A percentile compares a stretch with the other conserved stretches of the same genome.
These are phyloP conservation scores for Alliaria petiolata DNA, from an alignment of 345 rosid genomes.

Conservation along the genomic window DNA sequence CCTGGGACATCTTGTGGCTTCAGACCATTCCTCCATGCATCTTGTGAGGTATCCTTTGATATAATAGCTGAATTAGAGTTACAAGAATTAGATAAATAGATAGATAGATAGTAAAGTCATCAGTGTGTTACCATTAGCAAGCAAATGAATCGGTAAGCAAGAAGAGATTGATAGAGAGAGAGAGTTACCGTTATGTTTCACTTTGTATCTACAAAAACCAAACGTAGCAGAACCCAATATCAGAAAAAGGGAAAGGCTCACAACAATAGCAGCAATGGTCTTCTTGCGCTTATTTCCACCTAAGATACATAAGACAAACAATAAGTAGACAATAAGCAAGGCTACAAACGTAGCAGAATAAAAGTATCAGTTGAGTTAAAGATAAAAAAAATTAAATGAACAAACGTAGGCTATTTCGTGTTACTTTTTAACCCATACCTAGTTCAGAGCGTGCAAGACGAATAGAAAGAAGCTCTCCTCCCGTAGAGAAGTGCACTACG, in stretches of 20 bases:
- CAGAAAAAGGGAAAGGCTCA: constrained; percentile 12
- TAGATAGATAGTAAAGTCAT: too few relatives aligned
- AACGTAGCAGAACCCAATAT: neutral
- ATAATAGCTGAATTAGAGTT: too few relatives aligned
- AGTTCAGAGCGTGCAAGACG: constrained; percentile 27
- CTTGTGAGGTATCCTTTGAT: neutral
- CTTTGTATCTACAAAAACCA: constrained; percentile 7
- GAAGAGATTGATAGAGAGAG: neutral
- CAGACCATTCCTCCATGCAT: neutral
- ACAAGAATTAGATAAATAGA: too few relatives aligned
- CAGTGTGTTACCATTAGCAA: neutral
- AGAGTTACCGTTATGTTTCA: neutral
- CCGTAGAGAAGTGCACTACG: neutral
- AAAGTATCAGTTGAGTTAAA: too few relatives aligned
- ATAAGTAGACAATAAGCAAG: neutral
- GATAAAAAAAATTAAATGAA: too few relatives aligned
- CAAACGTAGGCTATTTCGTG: too few relatives aligned
- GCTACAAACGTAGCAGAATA: too few relatives aligned
- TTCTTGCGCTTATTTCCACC: constrained; percentile 2
- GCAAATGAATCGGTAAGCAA: too few relatives aligned
- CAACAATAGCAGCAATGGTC: neutral
- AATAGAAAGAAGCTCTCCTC: constrained; percentile 9
- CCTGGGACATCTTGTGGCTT: neutral
- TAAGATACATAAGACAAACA: neutral
- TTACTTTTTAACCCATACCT: neutral